Evolutionary conservation across 768 basidiomycete species (phyloP).

Genomic region (Leccinum aurantiacum): DNA sequence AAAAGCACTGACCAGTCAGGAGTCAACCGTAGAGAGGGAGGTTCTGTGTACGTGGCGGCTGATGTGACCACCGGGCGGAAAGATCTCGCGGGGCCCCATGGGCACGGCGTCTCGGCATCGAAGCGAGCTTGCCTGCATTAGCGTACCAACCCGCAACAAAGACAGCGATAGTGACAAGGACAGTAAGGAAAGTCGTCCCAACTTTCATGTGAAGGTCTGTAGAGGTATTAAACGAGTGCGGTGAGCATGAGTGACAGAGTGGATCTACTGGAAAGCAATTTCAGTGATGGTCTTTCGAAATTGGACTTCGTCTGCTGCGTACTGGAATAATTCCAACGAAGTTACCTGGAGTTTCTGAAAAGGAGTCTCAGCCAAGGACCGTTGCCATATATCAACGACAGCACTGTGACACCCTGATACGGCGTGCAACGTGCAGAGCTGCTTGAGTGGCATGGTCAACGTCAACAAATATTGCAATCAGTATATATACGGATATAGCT

Average conservation of each 20-base stretch:
- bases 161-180: background rate
- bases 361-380: background rate
- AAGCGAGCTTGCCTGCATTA: background rate
- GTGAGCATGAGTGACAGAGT: background rate
- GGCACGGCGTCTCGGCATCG: background rate
- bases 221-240: background rate
- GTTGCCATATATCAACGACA: background rate
- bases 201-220: constrained; percentile 1
- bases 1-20: background rate
- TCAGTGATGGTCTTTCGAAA: background rate
- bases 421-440: background rate
- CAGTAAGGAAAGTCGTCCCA: background rate
- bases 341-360: background rate
- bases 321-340: background rate
- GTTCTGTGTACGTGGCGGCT: background rate
- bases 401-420: background rate
- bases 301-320: background rate
- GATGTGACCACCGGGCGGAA: background rate
- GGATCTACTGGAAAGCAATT: background rate
- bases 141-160: background rate
- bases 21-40: background rate
- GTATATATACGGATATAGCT: background rate
- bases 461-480: background rate
- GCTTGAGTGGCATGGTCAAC: background rate
- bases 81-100: background rate